Conservation (phyloP, 2,329 filamentous ascomycete species). For the Pseudodiploospora longispora region DNA sequence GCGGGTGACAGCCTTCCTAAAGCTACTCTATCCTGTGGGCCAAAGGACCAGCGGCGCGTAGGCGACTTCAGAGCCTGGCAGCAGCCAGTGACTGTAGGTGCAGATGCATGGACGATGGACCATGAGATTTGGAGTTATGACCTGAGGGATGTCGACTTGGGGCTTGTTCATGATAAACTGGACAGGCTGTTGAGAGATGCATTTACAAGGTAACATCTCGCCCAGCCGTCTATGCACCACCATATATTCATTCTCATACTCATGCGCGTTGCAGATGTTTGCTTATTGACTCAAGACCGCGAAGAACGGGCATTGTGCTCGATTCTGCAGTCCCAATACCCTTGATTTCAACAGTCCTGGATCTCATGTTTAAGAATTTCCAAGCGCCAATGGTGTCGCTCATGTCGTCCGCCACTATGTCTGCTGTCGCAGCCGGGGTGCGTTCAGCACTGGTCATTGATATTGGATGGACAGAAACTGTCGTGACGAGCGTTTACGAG, state of each 20-base stretch:
- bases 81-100: constrained; percentile 37
- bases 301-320: constrained; percentile 66
- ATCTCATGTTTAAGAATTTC: constrained; percentile 73
- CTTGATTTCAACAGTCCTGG: constrained; percentile 65
- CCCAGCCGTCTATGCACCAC: no score
- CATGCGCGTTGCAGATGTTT: constrained; percentile 40
- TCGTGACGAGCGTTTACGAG: constrained; percentile 81
- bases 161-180: constrained; percentile 76
- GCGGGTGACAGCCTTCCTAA: constrained; percentile 77
- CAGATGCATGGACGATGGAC: constrained; percentile 51
- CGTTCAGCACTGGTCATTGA: constrained; percentile 83
- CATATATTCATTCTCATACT: not conserved
- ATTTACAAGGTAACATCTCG: constrained; percentile 59
- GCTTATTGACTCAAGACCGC: constrained; percentile 66
- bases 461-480: constrained; percentile 86
- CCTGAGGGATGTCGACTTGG: constrained; percentile 63
- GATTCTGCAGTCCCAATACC: constrained; percentile 72
- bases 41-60: constrained; percentile 65
- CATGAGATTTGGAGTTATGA: constrained; percentile 75
- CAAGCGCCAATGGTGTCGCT: constrained; percentile 75
- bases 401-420: constrained; percentile 67
- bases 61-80: constrained; percentile 76
- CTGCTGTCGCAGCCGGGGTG: constrained; percentile 69
- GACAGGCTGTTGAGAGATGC: constrained; percentile 75
- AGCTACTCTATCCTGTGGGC: constrained; percentile 59